phyloP scores from a whole-genome alignment of 768 basidiomycete genomes.

The Termitomyces sp. region DNA sequence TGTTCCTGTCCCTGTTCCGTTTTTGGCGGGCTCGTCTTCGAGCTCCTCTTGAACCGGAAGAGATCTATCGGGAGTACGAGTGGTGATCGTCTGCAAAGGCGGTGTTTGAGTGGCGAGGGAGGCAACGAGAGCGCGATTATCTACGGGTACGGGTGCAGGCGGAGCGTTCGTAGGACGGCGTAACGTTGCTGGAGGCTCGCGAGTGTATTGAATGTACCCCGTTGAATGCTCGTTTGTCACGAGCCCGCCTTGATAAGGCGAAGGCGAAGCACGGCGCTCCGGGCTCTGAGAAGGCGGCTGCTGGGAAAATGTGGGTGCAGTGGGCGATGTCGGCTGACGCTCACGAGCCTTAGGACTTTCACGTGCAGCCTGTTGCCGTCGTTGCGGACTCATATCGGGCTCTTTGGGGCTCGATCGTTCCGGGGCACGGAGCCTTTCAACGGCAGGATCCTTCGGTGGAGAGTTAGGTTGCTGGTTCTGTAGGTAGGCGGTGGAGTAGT shows the following conservation, averaged over 20 bases:
- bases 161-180: conserved; percentile 27
- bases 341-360: conserved; percentile 46
- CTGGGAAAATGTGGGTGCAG: conserved; percentile 32
- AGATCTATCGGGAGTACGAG: conserved; percentile 68
- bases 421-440: conserved; percentile 52
- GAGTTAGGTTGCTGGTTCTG: conserved; percentile 36
- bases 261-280: conserved; percentile 49
- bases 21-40: conserved; percentile 59
- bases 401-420: conserved; percentile 61
- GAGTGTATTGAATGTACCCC: conserved; percentile 49
- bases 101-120: conserved; percentile 51
- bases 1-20: conserved; percentile 13
- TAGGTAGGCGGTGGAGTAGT: conserved; percentile 28
- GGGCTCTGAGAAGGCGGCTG: conserved; percentile 44
- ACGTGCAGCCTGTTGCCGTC: conserved; percentile 39
- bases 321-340: conserved; percentile 44
- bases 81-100: conserved; percentile 49
- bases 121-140: conserved; percentile 30
- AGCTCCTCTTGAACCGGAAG: conserved; percentile 77
- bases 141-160: conserved; percentile 14
- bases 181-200: conserved; percentile 39
- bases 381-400: conserved; percentile 37
- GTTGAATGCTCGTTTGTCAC: conserved; percentile 44
- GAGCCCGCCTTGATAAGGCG: conserved; percentile 51
- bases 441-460: conserved; percentile 49